A percentile compares a stretch with the other conserved stretches of the same genome.
Evolutionary conservation across 371 early-diverging fungal genomes (phyloP).

Genomic region (Apophysomyces elegans): DNA sequence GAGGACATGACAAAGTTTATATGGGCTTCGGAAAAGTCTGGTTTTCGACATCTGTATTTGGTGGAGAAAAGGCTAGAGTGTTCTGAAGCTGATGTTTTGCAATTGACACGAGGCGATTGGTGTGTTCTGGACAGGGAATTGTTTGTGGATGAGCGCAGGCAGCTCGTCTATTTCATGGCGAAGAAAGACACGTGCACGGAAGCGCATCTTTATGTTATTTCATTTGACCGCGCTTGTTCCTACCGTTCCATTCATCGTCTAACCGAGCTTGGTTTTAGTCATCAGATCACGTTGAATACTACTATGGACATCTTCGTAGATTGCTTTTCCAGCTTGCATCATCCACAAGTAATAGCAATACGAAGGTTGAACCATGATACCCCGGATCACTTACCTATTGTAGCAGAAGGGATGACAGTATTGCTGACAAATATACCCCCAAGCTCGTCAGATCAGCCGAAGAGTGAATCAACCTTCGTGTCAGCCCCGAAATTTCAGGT

Average conservation of each 20-base stretch:
- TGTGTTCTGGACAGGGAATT: conserved; percentile 65
- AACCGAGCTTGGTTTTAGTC: conserved; percentile 63
- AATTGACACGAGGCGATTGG: conserved; percentile 57
- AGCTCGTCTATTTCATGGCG: conserved; percentile 73
- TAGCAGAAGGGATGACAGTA: conserved; percentile 1
- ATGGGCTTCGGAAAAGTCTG: conserved; percentile 68
- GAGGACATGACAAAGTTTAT: conserved; percentile 41
- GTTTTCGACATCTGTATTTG: conserved; percentile 73
- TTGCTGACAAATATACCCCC: conserved; percentile 3
- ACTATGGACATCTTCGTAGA: conserved; percentile 55
- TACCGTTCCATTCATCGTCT: conserved; percentile 41
- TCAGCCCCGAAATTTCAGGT: not conserved
- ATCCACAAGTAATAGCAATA: conserved; percentile 32
- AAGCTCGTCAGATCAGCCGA: not conserved
- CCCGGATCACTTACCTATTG: conserved; percentile 16
- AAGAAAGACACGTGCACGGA: conserved; percentile 71
- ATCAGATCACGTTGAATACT: conserved; percentile 53
- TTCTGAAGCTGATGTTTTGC: conserved; percentile 20
- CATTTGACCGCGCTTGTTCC: conserved; percentile 32
- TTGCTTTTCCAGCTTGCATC: conserved; percentile 57
- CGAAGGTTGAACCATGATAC: conserved; percentile 23
- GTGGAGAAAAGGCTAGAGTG: conserved; percentile 28
- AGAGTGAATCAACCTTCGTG: not conserved
- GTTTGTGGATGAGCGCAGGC: conserved; percentile 60
- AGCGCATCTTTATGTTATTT: conserved; percentile 68